These are phyloP conservation scores for Penicillium lagena DNA, from an alignment of 495 filamentous ascomycete genomes.

Conservation along the genomic window DNA sequence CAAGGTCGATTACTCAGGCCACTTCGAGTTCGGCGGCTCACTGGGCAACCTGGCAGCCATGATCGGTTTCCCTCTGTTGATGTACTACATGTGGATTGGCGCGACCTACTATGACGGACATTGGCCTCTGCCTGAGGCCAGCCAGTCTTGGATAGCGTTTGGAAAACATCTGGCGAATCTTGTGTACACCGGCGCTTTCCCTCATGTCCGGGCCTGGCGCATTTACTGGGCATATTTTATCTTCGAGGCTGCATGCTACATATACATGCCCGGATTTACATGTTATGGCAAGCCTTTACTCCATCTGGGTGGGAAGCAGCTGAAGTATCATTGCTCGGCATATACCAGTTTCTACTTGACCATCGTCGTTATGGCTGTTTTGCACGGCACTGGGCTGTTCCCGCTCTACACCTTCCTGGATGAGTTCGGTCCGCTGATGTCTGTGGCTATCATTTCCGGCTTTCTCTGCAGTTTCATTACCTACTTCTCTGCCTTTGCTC, in stretches of 20 bases:
- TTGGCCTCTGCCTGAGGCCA: slow-evolving; percentile 55
- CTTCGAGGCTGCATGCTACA: slow-evolving; percentile 69
- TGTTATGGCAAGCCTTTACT: slow-evolving; percentile 74
- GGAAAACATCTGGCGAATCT: slow-evolving; percentile 54
- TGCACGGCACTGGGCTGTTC: slow-evolving; percentile 74
- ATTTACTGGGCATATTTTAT: slow-evolving; percentile 86
- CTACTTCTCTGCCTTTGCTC: slow-evolving; percentile 67
- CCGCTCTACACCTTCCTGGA: slow-evolving; percentile 78
- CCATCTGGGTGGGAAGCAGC: slow-evolving; percentile 64
- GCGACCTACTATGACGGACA: slow-evolving; percentile 81
- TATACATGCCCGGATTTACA: slow-evolving; percentile 72
- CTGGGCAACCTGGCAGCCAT: slow-evolving; percentile 67
- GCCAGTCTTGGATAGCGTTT: slow-evolving; percentile 59
- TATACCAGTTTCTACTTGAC: slow-evolving; percentile 73
- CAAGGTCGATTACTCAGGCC: slow-evolving; percentile 11
- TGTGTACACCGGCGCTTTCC: slow-evolving; percentile 71
- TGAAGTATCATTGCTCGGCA: slow-evolving; percentile 82
- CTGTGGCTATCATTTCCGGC: slow-evolving; percentile 80
- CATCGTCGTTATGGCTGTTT: slow-evolving; percentile 51
- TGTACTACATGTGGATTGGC: slow-evolving; percentile 98
- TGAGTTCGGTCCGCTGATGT: slow-evolving; percentile 82
- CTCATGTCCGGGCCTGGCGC: slow-evolving; percentile 64
- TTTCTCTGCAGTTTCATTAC: slow-evolving; percentile 68
- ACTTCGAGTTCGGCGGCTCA: slow-evolving; percentile 81
- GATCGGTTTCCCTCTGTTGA: slow-evolving; percentile 78